Conservation (phyloP, 2,329 filamentous ascomycete genomes). For the Cyphellophora europaea region DNA sequence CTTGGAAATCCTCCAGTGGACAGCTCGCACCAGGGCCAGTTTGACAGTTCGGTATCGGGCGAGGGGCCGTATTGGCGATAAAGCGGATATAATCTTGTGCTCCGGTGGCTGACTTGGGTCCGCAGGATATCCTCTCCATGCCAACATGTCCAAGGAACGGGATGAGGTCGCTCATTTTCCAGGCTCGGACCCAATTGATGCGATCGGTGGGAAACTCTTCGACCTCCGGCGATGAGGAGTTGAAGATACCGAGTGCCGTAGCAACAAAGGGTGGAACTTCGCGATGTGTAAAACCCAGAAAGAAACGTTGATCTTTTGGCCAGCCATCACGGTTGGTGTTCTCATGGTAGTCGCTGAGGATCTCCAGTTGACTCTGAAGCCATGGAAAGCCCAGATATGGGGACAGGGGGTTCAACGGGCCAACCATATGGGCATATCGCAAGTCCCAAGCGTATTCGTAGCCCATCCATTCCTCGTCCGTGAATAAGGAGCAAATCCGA, state of each 20-base stretch:
- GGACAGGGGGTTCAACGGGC: conserved; percentile 38
- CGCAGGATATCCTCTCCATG: conserved; percentile 54
- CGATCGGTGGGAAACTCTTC: conserved; percentile 37
- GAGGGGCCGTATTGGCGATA: conserved; percentile 54
- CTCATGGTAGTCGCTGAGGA: conserved; percentile 43
- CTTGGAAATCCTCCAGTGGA: conserved; percentile 30
- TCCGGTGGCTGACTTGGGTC: background rate
- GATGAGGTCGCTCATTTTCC: conserved; percentile 46
- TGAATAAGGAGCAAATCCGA: conserved; percentile 49
- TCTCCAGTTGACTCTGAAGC: conserved; percentile 10
- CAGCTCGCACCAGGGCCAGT: conserved; percentile 48
- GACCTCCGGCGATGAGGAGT: conserved; percentile 32
- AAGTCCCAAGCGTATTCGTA: conserved; percentile 46
- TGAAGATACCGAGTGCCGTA: conserved; percentile 52
- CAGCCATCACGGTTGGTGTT: conserved; percentile 36
- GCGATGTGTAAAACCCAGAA: conserved; percentile 57
- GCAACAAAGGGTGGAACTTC: conserved; percentile 56
- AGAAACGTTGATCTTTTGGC: conserved; percentile 43
- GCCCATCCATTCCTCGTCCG: conserved; percentile 44
- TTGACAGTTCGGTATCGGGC: conserved; percentile 47
- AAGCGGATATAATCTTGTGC: conserved; percentile 39
- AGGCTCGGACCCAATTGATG: conserved; percentile 41
- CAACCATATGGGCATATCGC: conserved; percentile 52
- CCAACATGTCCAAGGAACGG: conserved; percentile 58
- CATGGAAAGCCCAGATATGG: conserved; percentile 52